Base-by-base conservation (phyloP, 495 filamentous ascomycete species). In the Aspergillus carlsbadensis region DNA sequence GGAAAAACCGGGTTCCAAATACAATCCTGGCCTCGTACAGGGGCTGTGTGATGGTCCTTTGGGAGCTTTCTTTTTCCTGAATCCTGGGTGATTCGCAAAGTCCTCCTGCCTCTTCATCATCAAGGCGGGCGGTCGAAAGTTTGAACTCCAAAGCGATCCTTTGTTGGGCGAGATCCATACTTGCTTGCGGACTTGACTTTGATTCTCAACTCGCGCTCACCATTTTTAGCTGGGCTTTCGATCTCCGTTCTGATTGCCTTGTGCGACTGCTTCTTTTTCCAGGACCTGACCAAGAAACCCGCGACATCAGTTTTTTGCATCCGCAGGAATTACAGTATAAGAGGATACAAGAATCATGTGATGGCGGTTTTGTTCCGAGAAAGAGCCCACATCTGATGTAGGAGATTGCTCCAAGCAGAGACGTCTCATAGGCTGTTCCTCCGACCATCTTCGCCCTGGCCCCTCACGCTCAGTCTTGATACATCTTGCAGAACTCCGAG, bases 91-190 rank as follows among this genome's bases (percentile, higher is more conserved):
- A 39, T 39, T 45, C 1, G 42, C 14, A 11, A 37, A 37, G n/a
- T 13, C 35, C n/a, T 37, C 14, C 45, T 35, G 24, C 29, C 17
- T 48, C 6, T 15, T 31, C 26, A 15, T 33, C 1, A 15, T 31
- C 7, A 5, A 20, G 24, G 21, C 5, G 26, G 29, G 17, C 17
- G 17, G 13, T 52, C 48, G 3, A 34, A 34, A 13, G 17, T 41
- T 24, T 41, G 36, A 52, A 18, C 14, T 33, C n/a, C 31, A 39
- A 39, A 5, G 15, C 11, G 11, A n/a, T 33, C 36, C 26, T 31
- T 42, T 52, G 37, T 52, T 33, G 49, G 49, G 36, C 20, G 40
- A 52, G 22, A n/a, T n/a, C 35, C 36, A 34, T 40, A 17, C 24
- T 14, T 31, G 20, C 10, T 29, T n/a, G n/a, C n/a, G 26, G 26